Evolutionary conservation across 1,284 basidiomycete genomes (phyloP).

Genomic region (Ceratobasidium sp.): DNA sequence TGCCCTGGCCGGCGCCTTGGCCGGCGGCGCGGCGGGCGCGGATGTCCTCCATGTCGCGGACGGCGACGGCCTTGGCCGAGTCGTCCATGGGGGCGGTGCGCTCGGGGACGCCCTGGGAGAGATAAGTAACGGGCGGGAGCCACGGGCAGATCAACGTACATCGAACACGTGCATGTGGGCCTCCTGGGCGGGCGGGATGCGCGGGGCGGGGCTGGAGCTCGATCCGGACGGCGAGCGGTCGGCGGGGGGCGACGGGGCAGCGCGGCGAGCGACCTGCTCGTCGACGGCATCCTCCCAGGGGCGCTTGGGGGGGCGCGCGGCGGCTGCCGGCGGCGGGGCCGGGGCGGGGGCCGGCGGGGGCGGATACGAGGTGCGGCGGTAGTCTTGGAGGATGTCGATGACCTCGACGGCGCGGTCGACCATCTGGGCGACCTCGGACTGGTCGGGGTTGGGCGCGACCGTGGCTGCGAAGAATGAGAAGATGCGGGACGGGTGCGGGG

Average conservation of each 20-base stretch:
- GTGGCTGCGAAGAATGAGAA: not conserved
- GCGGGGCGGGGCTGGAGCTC: not conserved
- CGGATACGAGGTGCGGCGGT: constrained; percentile 8
- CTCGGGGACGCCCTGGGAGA: constrained; percentile 18
- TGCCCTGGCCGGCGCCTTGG: not conserved
- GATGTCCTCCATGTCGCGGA: constrained; percentile 40
- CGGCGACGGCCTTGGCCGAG: constrained; percentile 14
- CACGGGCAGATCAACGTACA: constrained; percentile 19
- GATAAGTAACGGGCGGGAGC: not conserved
- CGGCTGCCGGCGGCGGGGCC: not conserved
- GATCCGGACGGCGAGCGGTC: constrained; percentile 18
- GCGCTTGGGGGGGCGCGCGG: constrained; percentile 25
- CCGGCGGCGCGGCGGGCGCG: constrained; percentile 16
- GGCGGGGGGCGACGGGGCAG: constrained; percentile 26
- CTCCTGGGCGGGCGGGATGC: constrained; percentile 9
- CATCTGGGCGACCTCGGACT: constrained; percentile 33
- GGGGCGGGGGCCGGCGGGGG: not conserved
- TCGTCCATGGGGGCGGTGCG: constrained; percentile 12
- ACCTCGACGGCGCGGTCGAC: constrained; percentile 29
- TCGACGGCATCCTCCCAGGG: constrained; percentile 32
- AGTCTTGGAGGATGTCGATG: constrained; percentile 24
- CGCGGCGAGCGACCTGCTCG: not conserved
- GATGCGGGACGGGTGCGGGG: not conserved
- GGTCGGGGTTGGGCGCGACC: not conserved
- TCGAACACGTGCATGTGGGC: constrained; percentile 41